These are phyloP conservation scores for Penicillium sp. DNA, from an alignment of 2,329 filamentous ascomycete genomes.

Conservation along the genomic window DNA sequence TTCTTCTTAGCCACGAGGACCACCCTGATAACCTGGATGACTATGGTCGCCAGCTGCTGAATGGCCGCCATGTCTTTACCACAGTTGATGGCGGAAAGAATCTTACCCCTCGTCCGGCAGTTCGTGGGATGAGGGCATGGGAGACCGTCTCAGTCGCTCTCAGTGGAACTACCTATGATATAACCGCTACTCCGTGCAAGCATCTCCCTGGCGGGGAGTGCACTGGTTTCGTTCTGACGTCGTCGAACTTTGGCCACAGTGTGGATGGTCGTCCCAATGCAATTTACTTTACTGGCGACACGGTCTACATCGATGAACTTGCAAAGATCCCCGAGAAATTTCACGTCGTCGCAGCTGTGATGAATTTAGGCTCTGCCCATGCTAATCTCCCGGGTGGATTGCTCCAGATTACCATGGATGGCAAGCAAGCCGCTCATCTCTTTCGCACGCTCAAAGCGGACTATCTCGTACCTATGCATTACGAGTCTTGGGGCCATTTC, in stretches of 20 bases:
- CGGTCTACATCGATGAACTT: constrained; percentile 44
- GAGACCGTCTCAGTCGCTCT: constrained; percentile 28
- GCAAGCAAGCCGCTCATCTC: constrained; percentile 37
- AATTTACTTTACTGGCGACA: constrained; percentile 50
- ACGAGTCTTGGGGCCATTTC: constrained; percentile 46
- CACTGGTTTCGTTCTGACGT: constrained; percentile 43
- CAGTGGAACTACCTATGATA: constrained; percentile 32
- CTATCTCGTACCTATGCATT: constrained; percentile 47
- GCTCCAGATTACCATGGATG: constrained; percentile 45
- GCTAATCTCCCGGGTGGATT: constrained; percentile 23
- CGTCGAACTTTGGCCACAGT: constrained; percentile 33
- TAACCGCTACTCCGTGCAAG: constrained; percentile 43
- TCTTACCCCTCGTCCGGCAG: constrained; percentile 41
- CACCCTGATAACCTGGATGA: constrained; percentile 50
- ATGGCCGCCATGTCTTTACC: constrained; percentile 46
- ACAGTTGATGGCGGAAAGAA: constrained; percentile 45
- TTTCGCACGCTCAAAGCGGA: constrained; percentile 40
- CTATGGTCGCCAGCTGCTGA: constrained; percentile 42
- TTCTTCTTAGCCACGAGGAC: constrained; percentile 51
- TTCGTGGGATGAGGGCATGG: constrained; percentile 40
- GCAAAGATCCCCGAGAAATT: constrained; percentile 30
- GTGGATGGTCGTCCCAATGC: constrained; percentile 40
- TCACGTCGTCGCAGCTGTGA: constrained; percentile 37
- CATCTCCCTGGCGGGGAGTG: constrained; percentile 45
- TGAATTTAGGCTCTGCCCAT: constrained; percentile 41